These are phyloP conservation scores for Gloeopeniophorella convolvens DNA, from an alignment of 768 basidiomycete genomes.

Conservation along the genomic window DNA sequence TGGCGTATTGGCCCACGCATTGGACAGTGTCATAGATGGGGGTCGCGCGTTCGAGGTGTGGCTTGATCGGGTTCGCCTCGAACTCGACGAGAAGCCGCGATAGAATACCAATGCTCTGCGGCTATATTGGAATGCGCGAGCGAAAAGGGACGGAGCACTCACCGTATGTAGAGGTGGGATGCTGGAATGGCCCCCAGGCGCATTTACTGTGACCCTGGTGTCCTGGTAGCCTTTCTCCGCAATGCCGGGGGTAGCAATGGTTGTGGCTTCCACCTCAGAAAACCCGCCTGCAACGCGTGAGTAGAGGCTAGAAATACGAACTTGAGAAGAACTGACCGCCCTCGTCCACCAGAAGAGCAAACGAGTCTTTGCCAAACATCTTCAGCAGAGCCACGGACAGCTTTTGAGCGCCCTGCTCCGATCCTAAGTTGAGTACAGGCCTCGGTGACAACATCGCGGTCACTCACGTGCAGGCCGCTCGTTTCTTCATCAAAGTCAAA, in stretches of 20 bases:
- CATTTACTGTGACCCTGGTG: slow-evolving; percentile 36
- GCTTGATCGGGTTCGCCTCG: slow-evolving; percentile 1
- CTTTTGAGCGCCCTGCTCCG: slow-evolving; percentile 34
- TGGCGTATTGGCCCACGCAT: slow-evolving; percentile 38
- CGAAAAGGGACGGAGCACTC: slow-evolving; percentile 10
- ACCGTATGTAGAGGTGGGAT: slow-evolving; percentile 48
- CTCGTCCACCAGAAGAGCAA: slow-evolving; percentile 56
- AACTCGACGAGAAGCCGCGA: slow-evolving; percentile 21
- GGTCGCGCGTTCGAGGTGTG: slow-evolving; percentile 27
- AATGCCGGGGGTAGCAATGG: slow-evolving; percentile 25
- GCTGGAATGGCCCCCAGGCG: slow-evolving; percentile 50
- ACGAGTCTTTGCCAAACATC: slow-evolving; percentile 42
- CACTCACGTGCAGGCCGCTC: slow-evolving; percentile 25
- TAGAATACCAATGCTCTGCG: slow-evolving; percentile 48
- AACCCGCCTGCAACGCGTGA: slow-evolving; percentile 24
- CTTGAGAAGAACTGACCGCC: slow-evolving; percentile 32
- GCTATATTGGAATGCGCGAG: too few species aligned
- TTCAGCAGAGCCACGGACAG: slow-evolving; percentile 37
- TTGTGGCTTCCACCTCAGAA: slow-evolving; percentile 25
- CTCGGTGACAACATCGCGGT: not conserved
- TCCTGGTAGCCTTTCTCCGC: slow-evolving; percentile 41
- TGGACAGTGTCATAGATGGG: slow-evolving; percentile 31
- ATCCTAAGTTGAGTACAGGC: not conserved
- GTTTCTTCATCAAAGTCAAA: slow-evolving; percentile 50
- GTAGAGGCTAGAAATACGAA: not conserved